Base-by-base conservation (phyloP, 2,329 filamentous ascomycete species). In the Aspergillus viridinutans region DNA sequence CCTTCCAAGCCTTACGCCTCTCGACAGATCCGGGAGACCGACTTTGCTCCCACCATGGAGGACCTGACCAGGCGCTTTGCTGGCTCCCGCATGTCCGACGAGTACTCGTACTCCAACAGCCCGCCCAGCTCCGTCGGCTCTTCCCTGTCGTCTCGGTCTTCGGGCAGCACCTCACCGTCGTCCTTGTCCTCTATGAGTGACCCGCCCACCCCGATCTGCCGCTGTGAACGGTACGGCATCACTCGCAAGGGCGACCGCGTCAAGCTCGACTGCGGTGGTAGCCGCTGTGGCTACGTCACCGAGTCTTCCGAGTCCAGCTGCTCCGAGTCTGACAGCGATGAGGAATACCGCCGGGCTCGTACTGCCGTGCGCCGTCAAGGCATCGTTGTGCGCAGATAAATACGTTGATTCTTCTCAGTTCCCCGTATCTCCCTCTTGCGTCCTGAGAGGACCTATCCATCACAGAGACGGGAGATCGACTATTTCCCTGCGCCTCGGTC, bases 171-270 rank as follows among this genome's bases (percentile, higher is more conserved):
- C 51, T 82, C 80, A 35, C 81, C 81, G 21, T 80, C 76, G 17
- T 81, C 78, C 53, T 66, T 80, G 53, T 91, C 89, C 53, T 89
- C 89, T 69, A 86, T 85, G 78, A 87, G 83, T 63, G 82, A 86
- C 67, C 80, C 78, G 59, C 79, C 78, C 58, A 73, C 74, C 52
- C 75, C 76, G 70, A 84, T 83, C 74, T 97, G 94, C 85, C 92
- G 88, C 63, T 97, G 93, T 80, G 91, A 97, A 77, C 90, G 92
- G 79, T 97, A 94, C 81, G 93, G 92, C 68, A 96, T 97, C 81
- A 97, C 92, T 63, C 90, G 92, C 78, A 87, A 88, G 75, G 92
- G 92, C 72, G 89, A 95, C 76, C 88, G 92, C 70, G 89, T 97
- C 83, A 94, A 93, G 84, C 86, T 97, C 75, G 92, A 97, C 84